A percentile compares a stretch with the other conserved stretches of the same genome.
These are phyloP conservation scores for Alliaria petiolata DNA, from an alignment of 345 rosid species.

Conservation along the genomic window DNA sequence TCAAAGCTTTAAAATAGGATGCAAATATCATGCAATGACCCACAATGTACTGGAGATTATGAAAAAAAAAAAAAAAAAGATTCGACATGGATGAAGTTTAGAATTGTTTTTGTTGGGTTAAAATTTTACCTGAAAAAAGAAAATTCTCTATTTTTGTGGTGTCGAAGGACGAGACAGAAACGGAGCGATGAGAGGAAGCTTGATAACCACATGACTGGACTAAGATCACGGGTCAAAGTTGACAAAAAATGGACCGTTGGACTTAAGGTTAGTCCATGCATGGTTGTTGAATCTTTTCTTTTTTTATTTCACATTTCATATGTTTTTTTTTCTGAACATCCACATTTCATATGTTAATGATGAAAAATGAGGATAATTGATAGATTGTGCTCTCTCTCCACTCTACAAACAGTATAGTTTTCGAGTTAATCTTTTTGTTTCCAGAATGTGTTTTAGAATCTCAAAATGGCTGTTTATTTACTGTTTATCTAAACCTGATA, in stretches of 20 bases:
- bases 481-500: not conserved
- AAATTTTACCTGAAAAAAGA: not conserved
- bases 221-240: constrained; percentile 36
- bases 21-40: not conserved
- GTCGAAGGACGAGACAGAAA: not conserved
- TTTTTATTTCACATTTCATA: not conserved
- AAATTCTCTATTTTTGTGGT: not conserved
- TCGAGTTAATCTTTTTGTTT: not conserved
- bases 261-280: constrained; percentile 51
- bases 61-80: no score
- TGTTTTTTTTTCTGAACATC: no score
- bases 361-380: not conserved
- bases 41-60: not conserved
- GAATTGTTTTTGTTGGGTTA: not conserved
- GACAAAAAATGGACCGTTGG: constrained; percentile 82
- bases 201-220: constrained; percentile 39
- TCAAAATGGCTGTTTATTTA: not conserved
- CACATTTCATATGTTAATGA: not conserved
- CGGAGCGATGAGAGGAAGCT: not conserved
- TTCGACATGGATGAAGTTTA: not conserved
- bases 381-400: no score
- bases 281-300: not conserved
- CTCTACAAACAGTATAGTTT: no score
- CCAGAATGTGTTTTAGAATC: not conserved
- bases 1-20: not conserved